phyloP scores from a whole-genome alignment of 2,329 filamentous ascomycete genomes.

The Fusarium avenaceum region DNA sequence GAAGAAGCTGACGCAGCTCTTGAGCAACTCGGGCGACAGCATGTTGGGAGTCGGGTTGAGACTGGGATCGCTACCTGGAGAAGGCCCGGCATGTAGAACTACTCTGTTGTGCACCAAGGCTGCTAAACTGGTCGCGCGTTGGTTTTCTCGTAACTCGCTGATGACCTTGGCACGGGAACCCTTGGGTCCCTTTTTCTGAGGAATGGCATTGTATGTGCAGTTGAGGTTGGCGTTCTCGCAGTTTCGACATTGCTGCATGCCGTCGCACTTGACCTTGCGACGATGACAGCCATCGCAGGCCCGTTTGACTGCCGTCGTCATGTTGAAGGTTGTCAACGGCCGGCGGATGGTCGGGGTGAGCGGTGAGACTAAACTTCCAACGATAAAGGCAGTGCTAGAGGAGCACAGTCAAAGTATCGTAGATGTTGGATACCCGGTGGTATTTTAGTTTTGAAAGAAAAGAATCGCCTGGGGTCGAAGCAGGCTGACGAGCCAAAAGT shows the following conservation, averaged over 20 bases:
- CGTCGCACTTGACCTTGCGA: constrained; percentile 80
- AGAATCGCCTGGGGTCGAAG: constrained; percentile 27
- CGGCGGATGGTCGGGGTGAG: constrained; percentile 22
- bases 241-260: constrained; percentile 74
- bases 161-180: constrained; percentile 81
- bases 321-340: constrained; percentile 36
- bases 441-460: constrained; percentile 8
- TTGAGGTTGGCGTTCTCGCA: constrained; percentile 75
- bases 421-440: constrained; percentile 21
- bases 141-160: constrained; percentile 77
- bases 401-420: constrained; percentile 10
- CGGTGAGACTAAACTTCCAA: constrained; percentile 29
- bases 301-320: constrained; percentile 68
- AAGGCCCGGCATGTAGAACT: neutral
- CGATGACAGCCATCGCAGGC: constrained; percentile 81
- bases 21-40: constrained; percentile 72
- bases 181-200: constrained; percentile 82
- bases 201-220: constrained; percentile 81
- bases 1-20: constrained; percentile 76
- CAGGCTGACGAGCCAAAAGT: constrained; percentile 44
- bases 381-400: constrained; percentile 3
- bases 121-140: constrained; percentile 74
- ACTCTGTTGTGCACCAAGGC: constrained; percentile 61
- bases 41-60: constrained; percentile 71
- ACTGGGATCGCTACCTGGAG: constrained; percentile 49